Conservation (phyloP, 345 rosid genomes). For the Syzygium jambos region DNA sequence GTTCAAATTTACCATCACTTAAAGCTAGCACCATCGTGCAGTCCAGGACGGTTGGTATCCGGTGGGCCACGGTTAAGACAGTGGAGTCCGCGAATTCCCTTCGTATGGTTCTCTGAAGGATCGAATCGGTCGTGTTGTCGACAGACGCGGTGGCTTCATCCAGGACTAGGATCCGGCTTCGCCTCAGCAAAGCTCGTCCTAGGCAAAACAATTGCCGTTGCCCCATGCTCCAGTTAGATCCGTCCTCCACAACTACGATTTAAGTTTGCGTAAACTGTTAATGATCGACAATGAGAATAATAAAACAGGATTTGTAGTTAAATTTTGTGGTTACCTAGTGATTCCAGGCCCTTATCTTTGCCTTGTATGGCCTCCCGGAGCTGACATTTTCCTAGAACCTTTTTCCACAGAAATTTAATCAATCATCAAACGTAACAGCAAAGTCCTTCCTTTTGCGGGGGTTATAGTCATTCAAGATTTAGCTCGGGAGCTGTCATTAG, state of each 20-base stretch:
- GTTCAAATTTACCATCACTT: conserved; percentile 15
- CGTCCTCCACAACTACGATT: conserved; percentile 42
- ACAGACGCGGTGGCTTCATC: conserved; percentile 69
- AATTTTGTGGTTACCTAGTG: conserved; percentile 12
- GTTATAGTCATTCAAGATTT: neutral
- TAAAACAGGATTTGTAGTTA: neutral
- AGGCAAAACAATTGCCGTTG: conserved; percentile 53
- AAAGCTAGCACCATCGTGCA: conserved; percentile 51
- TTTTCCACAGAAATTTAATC: neutral
- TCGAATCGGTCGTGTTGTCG: conserved; percentile 44
- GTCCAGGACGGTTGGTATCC: conserved; percentile 62
- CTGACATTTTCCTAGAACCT: conserved; percentile 39
- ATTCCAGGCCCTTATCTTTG: conserved; percentile 23
- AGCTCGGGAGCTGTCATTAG: neutral
- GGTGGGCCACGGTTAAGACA: conserved; percentile 51
- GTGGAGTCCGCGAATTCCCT: conserved; percentile 44
- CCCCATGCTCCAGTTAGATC: conserved; percentile 63
- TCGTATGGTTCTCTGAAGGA: conserved; percentile 43
- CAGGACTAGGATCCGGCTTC: conserved; percentile 38
- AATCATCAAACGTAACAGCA: neutral
- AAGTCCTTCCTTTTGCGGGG: neutral
- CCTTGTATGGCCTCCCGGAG: conserved; percentile 22
- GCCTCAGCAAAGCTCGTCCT: conserved; percentile 50
- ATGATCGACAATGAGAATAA: neutral
- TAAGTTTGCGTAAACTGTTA: neutral